Percentiles rank a stretch among this genome's conserved stretches.
phyloP scores from a whole-genome alignment of 768 basidiomycete genomes.

The Tylopilus intermedius region DNA sequence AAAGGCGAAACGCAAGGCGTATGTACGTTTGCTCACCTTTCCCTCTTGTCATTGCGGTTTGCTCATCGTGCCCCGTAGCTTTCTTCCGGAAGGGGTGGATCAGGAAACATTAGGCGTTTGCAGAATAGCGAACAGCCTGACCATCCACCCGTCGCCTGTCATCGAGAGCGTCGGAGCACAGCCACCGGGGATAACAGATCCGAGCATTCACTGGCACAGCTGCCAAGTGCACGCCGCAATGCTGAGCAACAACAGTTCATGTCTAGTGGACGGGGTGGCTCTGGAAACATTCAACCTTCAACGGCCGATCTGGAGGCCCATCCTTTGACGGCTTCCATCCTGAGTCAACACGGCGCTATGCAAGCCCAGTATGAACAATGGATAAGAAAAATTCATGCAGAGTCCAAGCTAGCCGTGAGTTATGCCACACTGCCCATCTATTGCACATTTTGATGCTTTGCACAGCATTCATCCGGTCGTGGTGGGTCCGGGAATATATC shows the following conservation, averaged over 20 bases:
- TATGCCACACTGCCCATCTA: not conserved
- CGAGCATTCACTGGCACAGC: not conserved
- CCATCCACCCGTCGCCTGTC: not conserved
- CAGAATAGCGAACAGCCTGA: not conserved
- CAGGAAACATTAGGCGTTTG: slow-evolving; percentile 16
- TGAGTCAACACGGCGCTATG: slow-evolving; percentile 14
- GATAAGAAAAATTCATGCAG: slow-evolving; percentile 12
- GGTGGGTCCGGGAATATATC: slow-evolving; percentile 28
- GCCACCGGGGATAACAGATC: not conserved
- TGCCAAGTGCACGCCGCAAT: not conserved
- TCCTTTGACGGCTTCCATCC: slow-evolving; percentile 24
- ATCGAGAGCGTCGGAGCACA: not conserved
- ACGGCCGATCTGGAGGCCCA: slow-evolving; percentile 7
- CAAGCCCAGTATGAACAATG: slow-evolving; percentile 16
- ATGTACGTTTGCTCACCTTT: slow-evolving; percentile 13
- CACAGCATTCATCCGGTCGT: slow-evolving; percentile 24
- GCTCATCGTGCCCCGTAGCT: slow-evolving; percentile 7
- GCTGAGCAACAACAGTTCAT: slow-evolving; percentile 4
- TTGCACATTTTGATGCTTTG: not conserved
- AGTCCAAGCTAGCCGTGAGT: slow-evolving; percentile 19
- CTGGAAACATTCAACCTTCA: slow-evolving; percentile 20
- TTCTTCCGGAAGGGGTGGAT: slow-evolving; percentile 23
- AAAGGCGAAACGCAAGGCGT: slow-evolving; percentile 3
- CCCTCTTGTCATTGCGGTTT: not conserved
- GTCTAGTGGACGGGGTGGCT: slow-evolving; percentile 25